Base-by-base conservation (phyloP, 805 yeast genomes). In the Sungouiella thailandica region DNA sequence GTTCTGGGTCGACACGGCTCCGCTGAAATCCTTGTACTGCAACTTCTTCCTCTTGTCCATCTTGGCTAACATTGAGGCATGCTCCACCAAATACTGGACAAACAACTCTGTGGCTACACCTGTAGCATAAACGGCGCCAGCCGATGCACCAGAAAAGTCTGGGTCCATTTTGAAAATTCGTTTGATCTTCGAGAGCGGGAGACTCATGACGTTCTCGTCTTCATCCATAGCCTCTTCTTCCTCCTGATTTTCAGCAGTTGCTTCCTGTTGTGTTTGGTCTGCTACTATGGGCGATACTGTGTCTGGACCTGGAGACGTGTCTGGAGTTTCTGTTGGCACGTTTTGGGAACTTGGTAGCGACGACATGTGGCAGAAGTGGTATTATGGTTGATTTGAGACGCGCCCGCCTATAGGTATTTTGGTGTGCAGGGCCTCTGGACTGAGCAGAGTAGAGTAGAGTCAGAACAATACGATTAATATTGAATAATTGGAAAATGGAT, bases 61-160 rank as follows among this genome's bases (percentile, higher is more conserved):
- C 45, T 77, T 74, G 20, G 94, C 83, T 15, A 68, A 63, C 36
- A 79, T 57, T 5, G 77, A 64, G 0, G 93, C 88, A 50, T 81
- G 85, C 50, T 80, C 86, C 1, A 84, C 71, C 40, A 83, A 67
- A 49, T 77, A 74, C 55, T 78, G 80, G 15, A 83, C 68, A 50
- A 84, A 84, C 15, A 82, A 58, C 48, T 84, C 93, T 0, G 90
- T 77, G 7, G 93, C 88, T n/a, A 81, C 69, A 2, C 85, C 86
- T 5, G 84, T 66, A 11, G 86, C 72, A 52, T 76, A 80, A n/a
- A 80, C 84, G 0, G 90, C 86, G 18, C 78, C 65, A 36, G 75
- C 80, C 2, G 87, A 76, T 2, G 85, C 77, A 2, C 80, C 73
- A 5, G 69, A 58, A 44, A 80, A 81, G 24, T 80, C 88, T 11